Base-by-base conservation (phyloP, 2,329 filamentous ascomycete genomes). In the Ambrosiella xylebori region DNA sequence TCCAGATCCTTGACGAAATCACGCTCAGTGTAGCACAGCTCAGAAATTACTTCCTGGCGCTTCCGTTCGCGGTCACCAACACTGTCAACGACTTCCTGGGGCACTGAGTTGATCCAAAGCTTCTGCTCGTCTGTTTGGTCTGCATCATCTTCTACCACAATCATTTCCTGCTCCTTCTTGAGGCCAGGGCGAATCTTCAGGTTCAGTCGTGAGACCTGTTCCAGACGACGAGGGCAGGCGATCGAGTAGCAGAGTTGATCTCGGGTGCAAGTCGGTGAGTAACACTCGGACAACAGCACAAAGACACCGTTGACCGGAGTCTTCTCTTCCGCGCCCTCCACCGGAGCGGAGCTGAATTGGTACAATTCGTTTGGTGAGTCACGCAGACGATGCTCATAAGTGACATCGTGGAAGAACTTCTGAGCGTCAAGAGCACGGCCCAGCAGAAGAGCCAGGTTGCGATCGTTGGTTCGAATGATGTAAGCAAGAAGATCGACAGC, bases 1-100 rank as follows among this genome's bases (percentile, higher is more conserved):
- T 98, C 93, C 65, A 98, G 75, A 70, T 98, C 93, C 74, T 98
- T 98, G 68, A 98, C 93, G 65, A 98, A 98, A 71, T 98, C 93
- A 64, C 93, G 82, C 69, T 98, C 93, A 0, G 93, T 98, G 72
- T 98, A 98, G 82, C 94, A 96, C 62, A 97, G 84, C 69, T 98
- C 93, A 5, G 91, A 96, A 61, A 98, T 96, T 64, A 98, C 87
- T 68, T 98, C 93, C 68, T 98, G 93, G 50, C 93, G 82, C 74
- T 97, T 97, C 81, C 95, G 94, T 70, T 98, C 93, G 63, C 80
- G 81, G 64, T 98, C 93, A 54, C 82, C 83, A 37, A 96, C 84
- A 66, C 84, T 87, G 64, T 97, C 90, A 0, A 90, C 89, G 59
- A 98, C 76, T 68, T 97, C 93, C 69, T 95, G 93, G 0, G 90